Conservation (phyloP, 1,284 basidiomycete genomes). For the Dichomitus squalens region DNA sequence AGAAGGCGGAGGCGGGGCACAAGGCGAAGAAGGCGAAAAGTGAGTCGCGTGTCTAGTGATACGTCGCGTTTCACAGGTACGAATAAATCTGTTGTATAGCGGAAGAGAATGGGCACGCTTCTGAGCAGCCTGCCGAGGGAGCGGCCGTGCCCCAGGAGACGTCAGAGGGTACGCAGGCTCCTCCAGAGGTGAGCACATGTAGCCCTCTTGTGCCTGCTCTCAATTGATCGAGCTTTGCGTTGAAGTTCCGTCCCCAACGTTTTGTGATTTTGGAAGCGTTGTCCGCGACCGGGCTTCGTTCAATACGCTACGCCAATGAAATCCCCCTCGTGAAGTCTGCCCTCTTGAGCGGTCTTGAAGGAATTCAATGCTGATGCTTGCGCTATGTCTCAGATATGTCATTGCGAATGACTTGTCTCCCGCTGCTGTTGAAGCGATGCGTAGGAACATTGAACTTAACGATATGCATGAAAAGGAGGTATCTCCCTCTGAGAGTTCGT, state of each 20-base stretch:
- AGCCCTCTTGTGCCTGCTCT: background rate
- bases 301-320: constrained; percentile 98
- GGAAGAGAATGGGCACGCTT: constrained; percentile 7
- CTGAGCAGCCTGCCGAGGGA: background rate
- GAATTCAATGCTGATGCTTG: constrained; percentile 2
- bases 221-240: too few relatives aligned
- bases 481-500: constrained; percentile 18
- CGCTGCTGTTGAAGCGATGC: constrained; percentile 86
- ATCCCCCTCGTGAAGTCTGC: constrained; percentile 85
- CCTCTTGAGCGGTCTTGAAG: background rate
- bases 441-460: constrained; percentile 88
- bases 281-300: constrained; percentile 92
- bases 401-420: constrained; percentile 94
- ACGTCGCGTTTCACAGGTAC: background rate
- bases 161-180: background rate
- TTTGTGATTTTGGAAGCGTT: constrained; percentile 93
- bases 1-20: constrained; percentile 31
- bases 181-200: background rate
- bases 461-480: constrained; percentile 55
- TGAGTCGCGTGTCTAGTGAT: constrained; percentile 18
- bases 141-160: background rate
- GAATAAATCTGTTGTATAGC: constrained; percentile 6
- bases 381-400: constrained; percentile 61
- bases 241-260: constrained; percentile 49
- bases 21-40: constrained; percentile 35